These are phyloP conservation scores for Phytopythium aichiense DNA, from an alignment of 352 stramenopile genomes.

Conservation along the genomic window DNA sequence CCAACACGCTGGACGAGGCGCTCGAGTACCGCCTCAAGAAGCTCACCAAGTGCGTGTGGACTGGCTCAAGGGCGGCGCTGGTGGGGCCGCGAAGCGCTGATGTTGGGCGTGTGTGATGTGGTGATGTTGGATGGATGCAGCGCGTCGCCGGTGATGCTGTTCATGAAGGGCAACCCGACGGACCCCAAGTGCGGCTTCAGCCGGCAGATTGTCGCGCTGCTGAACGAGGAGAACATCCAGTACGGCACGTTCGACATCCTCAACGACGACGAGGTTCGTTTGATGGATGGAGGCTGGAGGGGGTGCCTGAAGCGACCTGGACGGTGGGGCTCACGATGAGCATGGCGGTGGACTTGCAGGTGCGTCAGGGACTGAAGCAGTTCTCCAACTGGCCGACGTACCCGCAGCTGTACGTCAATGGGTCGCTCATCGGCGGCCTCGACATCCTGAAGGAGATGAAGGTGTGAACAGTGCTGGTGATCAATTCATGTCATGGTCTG, in stretches of 20 bases:
- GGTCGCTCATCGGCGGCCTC: slow-evolving; percentile 94
- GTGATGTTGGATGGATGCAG: slow-evolving; percentile 11
- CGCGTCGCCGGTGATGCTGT: slow-evolving; percentile 94
- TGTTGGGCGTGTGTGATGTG: neutral
- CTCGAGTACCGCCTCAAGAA: slow-evolving; percentile 79
- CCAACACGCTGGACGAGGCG: slow-evolving; percentile 42
- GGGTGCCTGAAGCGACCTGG: neutral
- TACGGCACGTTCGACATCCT: slow-evolving; percentile 98
- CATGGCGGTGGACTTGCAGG: slow-evolving; percentile 21
- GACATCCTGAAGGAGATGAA: slow-evolving; percentile 98
- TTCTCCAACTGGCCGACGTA: slow-evolving; percentile 98
- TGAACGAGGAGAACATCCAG: slow-evolving; percentile 90
- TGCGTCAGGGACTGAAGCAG: slow-evolving; percentile 95
- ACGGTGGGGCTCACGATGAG: neutral
- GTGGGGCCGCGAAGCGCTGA: neutral
- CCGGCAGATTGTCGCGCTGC: slow-evolving; percentile 90
- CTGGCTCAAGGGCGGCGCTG: neutral
- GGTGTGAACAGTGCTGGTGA: slow-evolving; percentile 10
- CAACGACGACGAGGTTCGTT: slow-evolving; percentile 85
- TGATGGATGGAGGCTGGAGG: neutral
- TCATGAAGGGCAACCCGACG: slow-evolving; percentile 98
- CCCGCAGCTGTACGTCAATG: slow-evolving; percentile 98
- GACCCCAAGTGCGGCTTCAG: slow-evolving; percentile 96
- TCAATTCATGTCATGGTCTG: neutral
- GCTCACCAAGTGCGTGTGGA: slow-evolving; percentile 52